Evolutionary conservation across 257 asterid species (phyloP).

Genomic region (Verbascum thapsus): DNA sequence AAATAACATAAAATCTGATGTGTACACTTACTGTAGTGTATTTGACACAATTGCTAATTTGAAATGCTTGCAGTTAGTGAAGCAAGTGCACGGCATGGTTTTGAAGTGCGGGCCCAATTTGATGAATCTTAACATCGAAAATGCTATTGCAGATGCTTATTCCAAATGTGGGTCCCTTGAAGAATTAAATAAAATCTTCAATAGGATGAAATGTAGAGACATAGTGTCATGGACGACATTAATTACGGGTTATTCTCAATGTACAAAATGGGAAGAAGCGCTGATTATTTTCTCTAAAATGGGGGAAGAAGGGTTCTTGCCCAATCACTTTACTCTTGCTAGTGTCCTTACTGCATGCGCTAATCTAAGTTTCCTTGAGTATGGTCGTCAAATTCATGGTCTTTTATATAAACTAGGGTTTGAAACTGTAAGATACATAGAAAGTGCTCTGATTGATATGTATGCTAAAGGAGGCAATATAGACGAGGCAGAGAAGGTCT

Average conservation of each 20-base stretch:
- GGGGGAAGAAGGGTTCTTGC: conserved; percentile 47
- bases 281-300: conserved; percentile 42
- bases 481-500: conserved; percentile 46
- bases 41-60: conserved; percentile 45
- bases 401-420: conserved; percentile 45
- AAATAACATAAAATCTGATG: conserved; percentile 40
- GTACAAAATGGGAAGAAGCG: conserved; percentile 47
- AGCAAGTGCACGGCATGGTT: conserved; percentile 52
- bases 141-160: conserved; percentile 59
- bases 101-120: conserved; percentile 40
- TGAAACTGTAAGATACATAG: conserved; percentile 37
- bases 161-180: conserved; percentile 53
- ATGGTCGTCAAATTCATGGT: conserved; percentile 47
- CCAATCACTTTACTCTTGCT: conserved; percentile 50
- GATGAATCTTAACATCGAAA: conserved; percentile 36
- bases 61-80: conserved; percentile 40
- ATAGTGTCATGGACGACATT: conserved; percentile 55
- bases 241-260: conserved; percentile 49
- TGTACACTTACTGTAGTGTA: conserved; percentile 55
- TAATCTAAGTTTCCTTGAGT: conserved; percentile 49
- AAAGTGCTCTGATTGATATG: conserved; percentile 56
- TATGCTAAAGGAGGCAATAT: conserved; percentile 59
- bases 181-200: conserved; percentile 45
- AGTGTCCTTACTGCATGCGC: conserved; percentile 49
- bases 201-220: conserved; percentile 41